Percentiles rank a stretch among this genome's conserved stretches.
These are phyloP conservation scores for Chytriomyces sp. DNA, from an alignment of 192 early-diverging fungal genomes.

Conservation along the genomic window DNA sequence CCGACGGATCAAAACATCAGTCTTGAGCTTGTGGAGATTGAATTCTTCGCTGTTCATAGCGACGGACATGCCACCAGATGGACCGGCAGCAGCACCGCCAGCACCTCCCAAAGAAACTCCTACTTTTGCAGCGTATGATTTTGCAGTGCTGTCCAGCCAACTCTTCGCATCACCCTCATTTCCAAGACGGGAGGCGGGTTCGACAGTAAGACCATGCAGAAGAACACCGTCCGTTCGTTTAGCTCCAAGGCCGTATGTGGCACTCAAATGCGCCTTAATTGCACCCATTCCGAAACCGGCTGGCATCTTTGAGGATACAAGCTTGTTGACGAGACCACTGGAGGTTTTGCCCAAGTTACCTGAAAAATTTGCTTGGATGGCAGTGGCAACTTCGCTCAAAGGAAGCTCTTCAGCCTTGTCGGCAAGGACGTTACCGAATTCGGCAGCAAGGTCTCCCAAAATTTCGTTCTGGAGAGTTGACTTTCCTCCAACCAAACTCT, in stretches of 20 bases:
- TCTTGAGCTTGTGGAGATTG: conserved; percentile 73
- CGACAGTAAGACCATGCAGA: conserved; percentile 79
- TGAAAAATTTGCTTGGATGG: conserved; percentile 64
- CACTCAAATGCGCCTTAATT: conserved; percentile 74
- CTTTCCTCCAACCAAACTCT: conserved; percentile 94
- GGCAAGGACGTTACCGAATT: conserved; percentile 79
- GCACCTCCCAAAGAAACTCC: conserved; percentile 69
- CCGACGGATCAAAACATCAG: conserved; percentile 70
- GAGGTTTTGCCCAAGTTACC: conserved; percentile 84
- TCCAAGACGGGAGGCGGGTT: conserved; percentile 80
- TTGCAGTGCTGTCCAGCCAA: conserved; percentile 79
- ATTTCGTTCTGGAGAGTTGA: conserved; percentile 97
- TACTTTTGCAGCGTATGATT: conserved; percentile 71
- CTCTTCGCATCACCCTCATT: conserved; percentile 74
- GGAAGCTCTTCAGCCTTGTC: conserved; percentile 93
- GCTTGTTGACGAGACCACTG: conserved; percentile 73
- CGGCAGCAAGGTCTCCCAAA: conserved; percentile 90
- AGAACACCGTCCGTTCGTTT: conserved; percentile 76
- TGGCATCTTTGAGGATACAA: conserved; percentile 90
- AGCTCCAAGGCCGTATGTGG: conserved; percentile 76
- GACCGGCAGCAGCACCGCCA: conserved; percentile 51
- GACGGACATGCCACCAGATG: conserved; percentile 57
- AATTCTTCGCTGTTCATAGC: conserved; percentile 90
- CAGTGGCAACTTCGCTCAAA: conserved; percentile 76
- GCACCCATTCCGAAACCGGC: conserved; percentile 81